Percentiles rank a stretch among this genome's conserved stretches.
Evolutionary conservation across 139 green algal species (phyloP).

Genomic region (Yamagishiella unicocca): DNA sequence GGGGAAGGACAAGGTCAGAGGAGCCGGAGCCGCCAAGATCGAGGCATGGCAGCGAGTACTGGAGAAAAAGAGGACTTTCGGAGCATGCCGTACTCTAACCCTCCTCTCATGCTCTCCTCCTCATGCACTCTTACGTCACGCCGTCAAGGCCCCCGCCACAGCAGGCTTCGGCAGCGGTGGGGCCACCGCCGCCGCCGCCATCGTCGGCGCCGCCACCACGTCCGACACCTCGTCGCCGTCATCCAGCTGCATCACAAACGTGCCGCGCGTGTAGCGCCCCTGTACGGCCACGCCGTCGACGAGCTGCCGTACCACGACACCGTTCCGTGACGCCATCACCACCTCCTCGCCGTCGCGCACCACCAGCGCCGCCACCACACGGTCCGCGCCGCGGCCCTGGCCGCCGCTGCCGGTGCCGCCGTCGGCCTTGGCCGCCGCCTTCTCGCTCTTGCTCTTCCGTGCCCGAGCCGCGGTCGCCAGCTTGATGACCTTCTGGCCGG

Average conservation of each 20-base stretch:
- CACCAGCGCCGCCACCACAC: neutral
- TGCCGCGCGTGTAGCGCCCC: neutral
- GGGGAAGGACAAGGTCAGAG: neutral
- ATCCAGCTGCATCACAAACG: conserved; percentile 14
- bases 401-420: neutral
- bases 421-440: neutral
- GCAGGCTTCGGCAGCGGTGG: neutral
- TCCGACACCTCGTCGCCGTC: conserved; percentile 21
- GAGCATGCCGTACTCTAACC: neutral
- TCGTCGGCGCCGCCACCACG: neutral
- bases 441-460: neutral
- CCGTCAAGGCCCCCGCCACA: neutral
- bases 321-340: neutral
- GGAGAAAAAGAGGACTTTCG: neutral
- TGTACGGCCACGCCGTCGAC: conserved; percentile 1
- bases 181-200: no score
- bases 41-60: neutral
- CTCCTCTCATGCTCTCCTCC: neutral
- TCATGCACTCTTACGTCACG: neutral
- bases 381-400: neutral
- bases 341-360: conserved; percentile 43
- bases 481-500: conserved; percentile 35
- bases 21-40: neutral
- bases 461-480: neutral
- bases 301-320: conserved; percentile 15